Conservation (phyloP, 352 stramenopile genomes). For the Saprolegnia parasitica region DNA sequence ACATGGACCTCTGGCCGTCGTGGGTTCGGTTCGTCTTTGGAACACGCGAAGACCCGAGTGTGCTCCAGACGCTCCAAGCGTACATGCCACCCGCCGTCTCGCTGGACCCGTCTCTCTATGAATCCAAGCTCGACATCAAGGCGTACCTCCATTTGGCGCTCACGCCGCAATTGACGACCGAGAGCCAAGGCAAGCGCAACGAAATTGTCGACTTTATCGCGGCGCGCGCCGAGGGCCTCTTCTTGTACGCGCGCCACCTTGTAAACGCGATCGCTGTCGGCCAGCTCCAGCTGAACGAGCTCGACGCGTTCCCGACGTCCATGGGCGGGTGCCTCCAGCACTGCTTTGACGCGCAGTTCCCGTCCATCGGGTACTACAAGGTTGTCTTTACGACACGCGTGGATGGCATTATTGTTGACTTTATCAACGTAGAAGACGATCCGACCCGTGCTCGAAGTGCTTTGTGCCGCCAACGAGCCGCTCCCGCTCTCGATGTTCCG, state of each 20-base stretch:
- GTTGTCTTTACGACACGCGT: not conserved
- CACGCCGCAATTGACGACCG: not conserved
- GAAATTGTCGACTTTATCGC: not conserved
- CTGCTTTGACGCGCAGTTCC: slow-evolving; percentile 68
- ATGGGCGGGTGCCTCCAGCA: slow-evolving; percentile 64
- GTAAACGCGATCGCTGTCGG: slow-evolving; percentile 55
- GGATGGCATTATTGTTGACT: too few species aligned
- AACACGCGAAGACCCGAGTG: slow-evolving; percentile 48
- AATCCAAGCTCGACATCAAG: slow-evolving; percentile 1
- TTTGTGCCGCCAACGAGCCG: slow-evolving; percentile 61
- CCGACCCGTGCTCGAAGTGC: slow-evolving; percentile 51
- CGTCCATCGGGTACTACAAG: slow-evolving; percentile 44
- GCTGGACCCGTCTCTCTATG: not conserved
- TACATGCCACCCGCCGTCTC: slow-evolving; percentile 35
- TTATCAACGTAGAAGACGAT: not conserved
- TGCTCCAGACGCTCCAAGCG: slow-evolving; percentile 48
- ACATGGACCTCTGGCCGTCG: slow-evolving; percentile 46
- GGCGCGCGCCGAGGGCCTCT: slow-evolving; percentile 37
- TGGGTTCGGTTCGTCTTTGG: slow-evolving; percentile 65
- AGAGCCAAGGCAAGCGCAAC: not conserved
- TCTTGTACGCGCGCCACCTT: slow-evolving; percentile 70
- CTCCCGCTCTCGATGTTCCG: slow-evolving; percentile 42
- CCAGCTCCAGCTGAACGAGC: slow-evolving; percentile 42
- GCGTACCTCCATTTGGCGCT: not conserved
- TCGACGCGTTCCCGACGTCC: slow-evolving; percentile 51